Evolutionary conservation across 2,329 filamentous ascomycete genomes (phyloP).

Genomic region (Amphichorda felina): DNA sequence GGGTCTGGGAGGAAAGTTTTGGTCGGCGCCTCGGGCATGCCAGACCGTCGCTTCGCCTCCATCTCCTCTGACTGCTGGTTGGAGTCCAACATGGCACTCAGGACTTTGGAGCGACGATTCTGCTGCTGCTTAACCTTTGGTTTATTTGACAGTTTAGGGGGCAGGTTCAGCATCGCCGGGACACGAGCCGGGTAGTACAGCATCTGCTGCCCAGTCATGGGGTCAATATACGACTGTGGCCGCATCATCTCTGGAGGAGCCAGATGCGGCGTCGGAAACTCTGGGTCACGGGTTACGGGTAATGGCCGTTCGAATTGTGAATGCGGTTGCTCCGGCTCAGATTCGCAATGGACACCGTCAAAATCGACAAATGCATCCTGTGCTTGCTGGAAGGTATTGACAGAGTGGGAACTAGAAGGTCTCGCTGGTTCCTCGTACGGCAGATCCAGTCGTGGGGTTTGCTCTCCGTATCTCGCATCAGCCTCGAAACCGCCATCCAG

Average conservation of each 20-base stretch:
- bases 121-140: conserved; percentile 53
- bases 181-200: conserved; percentile 93
- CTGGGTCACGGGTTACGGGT: conserved; percentile 4
- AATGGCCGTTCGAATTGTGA: neutral
- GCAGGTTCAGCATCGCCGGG: conserved; percentile 84
- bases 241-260: conserved; percentile 16
- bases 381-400: conserved; percentile 52
- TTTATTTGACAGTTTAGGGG: conserved; percentile 71
- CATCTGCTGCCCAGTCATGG: conserved; percentile 65
- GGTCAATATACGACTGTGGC: conserved; percentile 49
- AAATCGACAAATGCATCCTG: conserved; percentile 66
- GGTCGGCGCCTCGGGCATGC: conserved; percentile 9
- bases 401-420: conserved; percentile 25
- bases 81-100: conserved; percentile 43
- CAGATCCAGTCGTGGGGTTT: neutral
- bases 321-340: conserved; percentile 25
- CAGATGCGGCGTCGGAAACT: conserved; percentile 12
- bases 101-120: conserved; percentile 60
- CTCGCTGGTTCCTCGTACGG: neutral
- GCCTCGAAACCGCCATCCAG: conserved; percentile 11
- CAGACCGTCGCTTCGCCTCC: conserved; percentile 10
- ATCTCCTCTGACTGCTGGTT: conserved; percentile 5
- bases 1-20: conserved; percentile 35
- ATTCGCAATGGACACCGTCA: conserved; percentile 65
- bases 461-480: neutral